These are phyloP conservation scores for Saccharomyces paradoxus DNA, from an alignment of 805 yeast species.

Conservation along the genomic window DNA sequence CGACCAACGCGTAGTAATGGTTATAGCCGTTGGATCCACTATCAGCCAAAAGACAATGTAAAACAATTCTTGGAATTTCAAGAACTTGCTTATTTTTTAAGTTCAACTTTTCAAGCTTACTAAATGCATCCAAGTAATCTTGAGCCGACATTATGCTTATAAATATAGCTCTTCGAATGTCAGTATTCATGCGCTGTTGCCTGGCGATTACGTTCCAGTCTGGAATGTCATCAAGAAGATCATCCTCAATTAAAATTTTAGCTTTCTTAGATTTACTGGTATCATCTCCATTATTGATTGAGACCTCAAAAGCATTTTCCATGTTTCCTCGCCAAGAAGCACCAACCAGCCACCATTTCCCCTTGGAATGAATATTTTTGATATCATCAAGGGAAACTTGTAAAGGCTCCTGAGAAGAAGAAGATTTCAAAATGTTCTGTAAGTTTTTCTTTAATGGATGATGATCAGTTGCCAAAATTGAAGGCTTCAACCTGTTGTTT, in stretches of 20 bases:
- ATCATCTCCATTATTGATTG: conserved; percentile 12
- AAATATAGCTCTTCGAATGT: conserved; percentile 86
- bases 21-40: conserved; percentile 50
- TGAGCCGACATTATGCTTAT: conserved; percentile 92
- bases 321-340: conserved; percentile 87
- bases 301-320: conserved; percentile 23
- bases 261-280: conserved; percentile 12
- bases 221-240: conserved; percentile 59
- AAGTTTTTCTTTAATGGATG: conserved; percentile 40
- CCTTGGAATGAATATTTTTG: conserved; percentile 62
- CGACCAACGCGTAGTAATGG: conserved; percentile 81
- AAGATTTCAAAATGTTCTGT: conserved; percentile 39
- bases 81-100: conserved; percentile 73
- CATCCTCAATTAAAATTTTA: conserved; percentile 42
- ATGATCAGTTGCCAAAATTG: conserved; percentile 26
- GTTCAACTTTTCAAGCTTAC: conserved; percentile 69
- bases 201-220: conserved; percentile 85
- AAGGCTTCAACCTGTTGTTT: conserved; percentile 64
- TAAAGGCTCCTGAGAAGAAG: conserved; percentile 51
- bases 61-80: conserved; percentile 76
- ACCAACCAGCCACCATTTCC: conserved; percentile 99
- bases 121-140: conserved; percentile 81
- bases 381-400: conserved; percentile 80
- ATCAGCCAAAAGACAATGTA: conserved; percentile 83
- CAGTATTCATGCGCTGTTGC: conserved; percentile 89